Evolutionary conservation across 2,329 filamentous ascomycete species (phyloP), one percentile per base, ranked within the genome.

Genomic region (Diaporthe helianthi): DNA sequence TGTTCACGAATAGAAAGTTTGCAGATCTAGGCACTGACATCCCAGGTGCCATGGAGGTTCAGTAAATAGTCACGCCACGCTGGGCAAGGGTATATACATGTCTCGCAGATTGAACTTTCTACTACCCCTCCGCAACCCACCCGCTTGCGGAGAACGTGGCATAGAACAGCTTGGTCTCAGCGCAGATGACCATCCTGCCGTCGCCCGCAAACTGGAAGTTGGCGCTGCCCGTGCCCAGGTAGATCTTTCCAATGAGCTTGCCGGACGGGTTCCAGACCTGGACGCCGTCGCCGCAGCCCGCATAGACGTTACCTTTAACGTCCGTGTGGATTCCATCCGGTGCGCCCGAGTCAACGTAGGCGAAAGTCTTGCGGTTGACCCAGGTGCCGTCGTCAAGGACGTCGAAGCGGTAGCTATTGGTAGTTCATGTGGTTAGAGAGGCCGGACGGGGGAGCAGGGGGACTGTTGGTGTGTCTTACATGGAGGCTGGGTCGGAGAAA

Each of bases 321-420:
- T 89, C 86, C 69, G 82, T 82, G 70, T 88, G 85, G 51, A 88
- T 84, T 75, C 89, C 88, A 71, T 90, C 88, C 0, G 88, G 86
- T 6, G 86, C 79, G 5, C 87, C 85, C 2, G 80, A 76, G 68
- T 84, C 81, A 2, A 80, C 78, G 70, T 84, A 88, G 0, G 88
- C 87, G 72, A 90, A 90, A 0, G 83, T 80, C 65, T 82, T 81
- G 49, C 81, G 78, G 72, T 83, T 82, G 8, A 79, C 77, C 67
- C 76, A 84, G 0, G 83, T 82, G 24, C 83, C 83, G 55, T 83
- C 80, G 0, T 78, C 69, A 12, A 76, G 74, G 4, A 84, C 80
- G 10, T 82, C 78, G 58, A 77, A 84, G 10, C 80, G 80, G 68
- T 83, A 84, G 44, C 81, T 83, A 13, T 8, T 58, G 17, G 3